phyloP scores from a whole-genome alignment of 768 basidiomycete species.

The Plicaturopsis crispa region DNA sequence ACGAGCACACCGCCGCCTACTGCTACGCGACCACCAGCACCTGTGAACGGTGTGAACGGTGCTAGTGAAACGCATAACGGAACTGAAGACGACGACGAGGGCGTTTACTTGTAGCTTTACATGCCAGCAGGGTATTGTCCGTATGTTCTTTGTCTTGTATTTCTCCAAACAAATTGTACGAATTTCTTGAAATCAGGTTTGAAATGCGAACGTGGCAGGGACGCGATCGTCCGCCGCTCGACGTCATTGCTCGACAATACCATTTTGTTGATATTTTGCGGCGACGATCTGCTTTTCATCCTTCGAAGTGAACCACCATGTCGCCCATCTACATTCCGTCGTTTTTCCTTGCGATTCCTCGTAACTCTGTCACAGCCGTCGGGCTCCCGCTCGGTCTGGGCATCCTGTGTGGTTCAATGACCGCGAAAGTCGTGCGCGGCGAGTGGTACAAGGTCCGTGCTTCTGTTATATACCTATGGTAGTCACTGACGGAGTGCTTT shows the following conservation, averaged over 20 bases:
- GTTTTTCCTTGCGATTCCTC: constrained; percentile 44
- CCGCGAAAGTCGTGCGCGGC: constrained; percentile 37
- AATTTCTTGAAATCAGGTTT: background rate
- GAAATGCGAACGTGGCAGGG: background rate
- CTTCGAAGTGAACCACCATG: too few species aligned
- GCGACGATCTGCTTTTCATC: too few species aligned
- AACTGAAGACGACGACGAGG: constrained; percentile 8
- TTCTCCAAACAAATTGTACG: background rate
- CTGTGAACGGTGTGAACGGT: background rate
- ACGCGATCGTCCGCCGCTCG: constrained; percentile 8
- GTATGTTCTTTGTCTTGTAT: too few species aligned
- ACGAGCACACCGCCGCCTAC: background rate
- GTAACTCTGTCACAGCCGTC: constrained; percentile 49
- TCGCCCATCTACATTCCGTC: constrained; percentile 35
- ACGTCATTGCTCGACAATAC: background rate
- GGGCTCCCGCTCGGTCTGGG: constrained; percentile 54
- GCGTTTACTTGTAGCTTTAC: constrained; percentile 19
- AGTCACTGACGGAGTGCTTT: background rate
- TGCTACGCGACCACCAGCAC: background rate
- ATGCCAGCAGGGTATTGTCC: background rate
- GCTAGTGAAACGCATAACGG: too few species aligned
- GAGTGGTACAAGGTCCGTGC: constrained; percentile 52
- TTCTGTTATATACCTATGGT: background rate
- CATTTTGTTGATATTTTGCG: constrained; percentile 11
- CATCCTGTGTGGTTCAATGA: constrained; percentile 39